These are phyloP conservation scores for Spergularia azorica DNA, from an alignment of 179 eudicot species.

Conservation along the genomic window DNA sequence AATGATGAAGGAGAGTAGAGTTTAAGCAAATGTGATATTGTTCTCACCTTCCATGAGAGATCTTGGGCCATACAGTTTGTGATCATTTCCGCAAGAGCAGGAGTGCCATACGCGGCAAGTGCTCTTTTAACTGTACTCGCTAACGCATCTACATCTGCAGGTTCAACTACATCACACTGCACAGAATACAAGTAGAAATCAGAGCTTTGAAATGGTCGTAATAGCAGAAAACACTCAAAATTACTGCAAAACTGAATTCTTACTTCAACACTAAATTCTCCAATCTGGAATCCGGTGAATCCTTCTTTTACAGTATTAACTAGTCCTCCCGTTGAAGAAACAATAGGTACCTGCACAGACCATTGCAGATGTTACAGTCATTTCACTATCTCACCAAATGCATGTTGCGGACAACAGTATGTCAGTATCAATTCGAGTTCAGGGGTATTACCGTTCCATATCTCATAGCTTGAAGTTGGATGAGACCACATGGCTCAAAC, in stretches of 20 bases:
- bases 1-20: too few relatives aligned
- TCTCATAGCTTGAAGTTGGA: constrained; percentile 93
- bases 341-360: constrained; percentile 69
- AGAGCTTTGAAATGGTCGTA: background rate
- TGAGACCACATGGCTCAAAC: constrained; percentile 98
- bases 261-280: constrained; percentile 77
- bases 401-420: background rate
- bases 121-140: constrained; percentile 67
- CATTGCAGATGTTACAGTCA: background rate
- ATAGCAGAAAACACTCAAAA: background rate
- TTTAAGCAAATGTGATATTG: background rate
- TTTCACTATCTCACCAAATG: background rate
- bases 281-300: constrained; percentile 93
- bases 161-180: constrained; percentile 81
- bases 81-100: constrained; percentile 66
- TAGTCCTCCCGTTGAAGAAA: constrained; percentile 92
- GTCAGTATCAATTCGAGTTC: background rate
- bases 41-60: constrained; percentile 93
- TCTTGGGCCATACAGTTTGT: constrained; percentile 92
- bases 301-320: constrained; percentile 96
- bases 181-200: background rate
- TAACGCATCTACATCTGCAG: constrained; percentile 69
- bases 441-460: constrained; percentile 68
- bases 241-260: constrained; percentile 23
- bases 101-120: constrained; percentile 55